Evolutionary conservation across 1,284 basidiomycete species (phyloP).

Genomic region (Austroboletus rostrupii): DNA sequence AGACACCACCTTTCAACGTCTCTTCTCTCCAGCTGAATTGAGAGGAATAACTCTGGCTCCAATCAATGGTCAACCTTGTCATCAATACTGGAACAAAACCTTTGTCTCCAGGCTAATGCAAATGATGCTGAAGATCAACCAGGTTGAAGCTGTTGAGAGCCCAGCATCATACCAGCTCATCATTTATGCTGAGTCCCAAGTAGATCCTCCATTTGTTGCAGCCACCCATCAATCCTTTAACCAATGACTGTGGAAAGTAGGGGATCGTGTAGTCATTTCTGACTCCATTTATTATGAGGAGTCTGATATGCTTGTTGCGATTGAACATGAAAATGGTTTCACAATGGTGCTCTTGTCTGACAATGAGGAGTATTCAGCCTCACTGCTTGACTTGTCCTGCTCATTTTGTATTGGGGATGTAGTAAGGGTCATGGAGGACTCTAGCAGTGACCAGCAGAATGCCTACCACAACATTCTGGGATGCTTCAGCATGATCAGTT

Average conservation of each 20-base stretch:
- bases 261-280: neutral
- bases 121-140: neutral
- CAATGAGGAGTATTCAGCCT: neutral
- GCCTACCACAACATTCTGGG: neutral
- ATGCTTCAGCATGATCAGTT: neutral
- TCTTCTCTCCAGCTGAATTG: neutral
- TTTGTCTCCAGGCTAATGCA: neutral
- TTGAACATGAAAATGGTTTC: neutral
- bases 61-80: neutral
- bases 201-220: neutral
- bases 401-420: neutral
- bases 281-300: neutral
- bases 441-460: neutral
- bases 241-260: neutral
- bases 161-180: neutral
- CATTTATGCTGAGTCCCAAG: neutral
- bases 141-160: neutral
- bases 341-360: neutral
- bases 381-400: neutral
- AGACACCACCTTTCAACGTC: neutral
- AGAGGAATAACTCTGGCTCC: neutral
- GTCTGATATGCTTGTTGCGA: neutral
- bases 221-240: neutral
- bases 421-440: neutral
- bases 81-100: neutral